Evolutionary conservation across 345 rosid genomes (phyloP), one percentile per base, ranked within the genome.

Genomic region (Corchorus olitorius): DNA sequence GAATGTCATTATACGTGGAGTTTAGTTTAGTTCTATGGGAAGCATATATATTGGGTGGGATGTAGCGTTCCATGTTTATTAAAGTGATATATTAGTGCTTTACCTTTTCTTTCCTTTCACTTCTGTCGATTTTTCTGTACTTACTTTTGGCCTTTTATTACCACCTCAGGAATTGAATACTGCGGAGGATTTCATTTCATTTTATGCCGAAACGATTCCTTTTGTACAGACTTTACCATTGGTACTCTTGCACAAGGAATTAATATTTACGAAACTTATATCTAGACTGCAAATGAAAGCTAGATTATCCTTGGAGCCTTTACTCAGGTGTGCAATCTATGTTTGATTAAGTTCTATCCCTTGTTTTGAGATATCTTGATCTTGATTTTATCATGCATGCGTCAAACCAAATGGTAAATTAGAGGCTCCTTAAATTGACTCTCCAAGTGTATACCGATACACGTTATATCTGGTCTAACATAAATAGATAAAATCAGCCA

Each of bases 221-320:
- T 67, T 83, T 75, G 96, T 92, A 48, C 98, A 91, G 80, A 92
- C 85, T 41, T 83, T 90, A 65, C 88, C 90, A 15, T 80, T 88
- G 84, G 79, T 95, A 65, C 69, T 89, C 34, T 74, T 87, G 66
- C 92, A 95, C 82, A 92, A 88, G 81, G 97, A 93, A 72, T 50
- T 77, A 45, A 92, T 95, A 77, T 80, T 95, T 76, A 76, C 87
- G 5, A 85, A 86, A 68, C 97, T 95, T 70, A 76, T 88, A 55
- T 84, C 88, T 54, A 89, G 93, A 76, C 83, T 95, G 80, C 92
- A 91, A 67, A 84, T 93, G 89, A 84, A 88, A 84, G 94, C 99
- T 68, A 91, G 93, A 62, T 83, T 95, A 43, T 95, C 99, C 6
- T 88, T 95, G 62, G 98, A 93, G 84, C 93, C 99, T 61, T 86